Base-by-base conservation (phyloP, 805 yeast species). In the Saccharomycopsis capsularis region DNA sequence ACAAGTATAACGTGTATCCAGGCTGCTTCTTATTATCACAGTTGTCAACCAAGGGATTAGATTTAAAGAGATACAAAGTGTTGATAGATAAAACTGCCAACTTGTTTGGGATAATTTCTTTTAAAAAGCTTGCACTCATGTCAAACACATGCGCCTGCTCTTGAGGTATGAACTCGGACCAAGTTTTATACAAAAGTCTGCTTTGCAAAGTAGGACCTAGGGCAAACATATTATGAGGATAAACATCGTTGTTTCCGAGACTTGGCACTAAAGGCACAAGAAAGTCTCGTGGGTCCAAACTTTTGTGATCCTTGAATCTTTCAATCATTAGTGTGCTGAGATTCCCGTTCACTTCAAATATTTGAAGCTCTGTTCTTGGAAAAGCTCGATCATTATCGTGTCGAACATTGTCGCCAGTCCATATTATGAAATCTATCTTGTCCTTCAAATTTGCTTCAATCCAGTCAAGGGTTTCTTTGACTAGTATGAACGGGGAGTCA, bases 191-290 rank as follows among this genome's bases (percentile, higher is more conserved):
- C 63, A 85, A 65, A 63, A 85, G 90, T 59, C 93, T 69, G 0
- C 95, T 87, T 62, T 86, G 95, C 52, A 84, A 65, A n/a, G 95
- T 85, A 15, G 96, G 95, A 0, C 96, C 96, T 0, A 88, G 78
- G 0, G 91, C 77, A 63, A 85, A 84, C 61, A 87, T 67, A 60
- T 87, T 87, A 66, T 87, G 96, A 0, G 96, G 95, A 62, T 79
- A 87, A 2, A 87, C 95, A 62, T 88, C 95, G 60, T 87, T 87
- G 61, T 87, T 87, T 2, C 96, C 96, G 37, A 87, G 63, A 47
- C 84, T 74, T 32, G 95, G 95, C 27, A 87, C 67, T 11, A 85
- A 69, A 34, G 68, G 66, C 3, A 73, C 75, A 38, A 67, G 68
- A 55, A 73, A 66, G 30, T 68, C 69, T 47, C 74, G 62, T 42